phyloP scores from a whole-genome alignment of 352 stramenopile genomes.

The Globisporangium middletonii region DNA sequence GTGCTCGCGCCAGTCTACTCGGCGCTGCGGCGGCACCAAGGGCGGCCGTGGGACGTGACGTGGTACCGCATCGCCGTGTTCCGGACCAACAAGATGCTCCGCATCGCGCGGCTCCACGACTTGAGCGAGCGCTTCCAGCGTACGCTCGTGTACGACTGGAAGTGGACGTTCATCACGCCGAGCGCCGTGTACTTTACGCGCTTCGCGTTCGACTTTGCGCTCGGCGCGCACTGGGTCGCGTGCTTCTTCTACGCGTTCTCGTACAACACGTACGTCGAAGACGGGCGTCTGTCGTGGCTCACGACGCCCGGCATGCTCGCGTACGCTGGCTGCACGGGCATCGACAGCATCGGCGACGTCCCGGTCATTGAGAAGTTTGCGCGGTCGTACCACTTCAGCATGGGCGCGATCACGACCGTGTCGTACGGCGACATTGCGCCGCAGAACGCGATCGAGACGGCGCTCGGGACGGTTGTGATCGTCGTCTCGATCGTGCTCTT shows the following conservation, averaged over 20 bases:
- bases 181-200: slow-evolving; percentile 13
- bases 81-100: slow-evolving; percentile 18
- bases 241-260: slow-evolving; percentile 20
- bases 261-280: slow-evolving; percentile 15
- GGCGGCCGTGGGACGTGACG: slow-evolving; percentile 4
- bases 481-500: slow-evolving; percentile 34
- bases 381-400: slow-evolving; percentile 32
- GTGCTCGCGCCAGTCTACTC: slow-evolving; percentile 11
- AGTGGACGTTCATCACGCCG: slow-evolving; percentile 6
- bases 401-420: slow-evolving; percentile 31
- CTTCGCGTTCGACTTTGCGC: slow-evolving; percentile 18
- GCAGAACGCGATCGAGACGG: slow-evolving; percentile 28
- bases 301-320: slow-evolving; percentile 23
- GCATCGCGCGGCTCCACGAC: slow-evolving; percentile 15
- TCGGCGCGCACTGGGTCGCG: slow-evolving; percentile 22
- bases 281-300: slow-evolving; percentile 12
- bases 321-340: slow-evolving; percentile 13
- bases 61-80: slow-evolving; percentile 16
- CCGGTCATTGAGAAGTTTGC: slow-evolving; percentile 20
- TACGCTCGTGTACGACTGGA: slow-evolving; percentile 17
- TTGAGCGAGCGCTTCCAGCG: slow-evolving; percentile 14
- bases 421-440: slow-evolving; percentile 37
- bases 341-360: slow-evolving; percentile 18
- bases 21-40: not conserved
- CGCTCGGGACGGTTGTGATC: slow-evolving; percentile 26